A percentile compares a stretch with the other conserved stretches of the same genome.
Conservation (phyloP, 768 basidiomycete genomes). For the Crucibulum laeve region DNA sequence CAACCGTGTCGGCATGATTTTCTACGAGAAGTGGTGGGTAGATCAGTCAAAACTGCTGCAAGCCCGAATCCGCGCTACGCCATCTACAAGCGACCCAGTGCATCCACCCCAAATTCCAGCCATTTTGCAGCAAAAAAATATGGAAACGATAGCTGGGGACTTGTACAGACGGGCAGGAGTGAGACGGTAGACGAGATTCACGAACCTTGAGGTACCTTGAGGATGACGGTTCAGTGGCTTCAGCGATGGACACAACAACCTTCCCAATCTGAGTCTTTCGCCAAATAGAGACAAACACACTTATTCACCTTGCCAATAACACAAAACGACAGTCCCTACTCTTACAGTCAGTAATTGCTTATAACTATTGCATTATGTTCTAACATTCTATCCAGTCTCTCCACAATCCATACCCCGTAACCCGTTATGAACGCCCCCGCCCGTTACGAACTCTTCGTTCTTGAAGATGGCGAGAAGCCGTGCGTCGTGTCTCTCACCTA, state of each 20-base stretch:
- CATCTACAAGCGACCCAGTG: constrained; percentile 43
- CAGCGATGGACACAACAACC: neutral
- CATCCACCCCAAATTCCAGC: constrained; percentile 35
- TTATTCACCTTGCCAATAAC: neutral
- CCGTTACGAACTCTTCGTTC: constrained; percentile 85
- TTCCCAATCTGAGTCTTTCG: too few species aligned
- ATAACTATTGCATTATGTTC: neutral
- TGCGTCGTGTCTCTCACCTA: constrained; percentile 42
- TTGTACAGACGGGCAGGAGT: constrained; percentile 1
- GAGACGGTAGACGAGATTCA: neutral
- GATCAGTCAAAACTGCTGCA: constrained; percentile 14
- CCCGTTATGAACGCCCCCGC: constrained; percentile 86
- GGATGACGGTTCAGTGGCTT: neutral
- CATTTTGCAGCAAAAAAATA: constrained; percentile 14
- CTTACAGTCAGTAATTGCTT: neutral
- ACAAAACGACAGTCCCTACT: neutral
- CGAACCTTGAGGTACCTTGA: neutral
- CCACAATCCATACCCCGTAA: neutral
- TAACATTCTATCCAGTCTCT: neutral
- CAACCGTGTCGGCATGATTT: constrained; percentile 89
- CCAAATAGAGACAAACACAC: too few species aligned
- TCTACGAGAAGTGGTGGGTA: constrained; percentile 21
- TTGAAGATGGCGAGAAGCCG: constrained; percentile 93
- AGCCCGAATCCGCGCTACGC: constrained; percentile 18
- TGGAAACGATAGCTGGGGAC: constrained; percentile 4